Base-by-base conservation (phyloP, 371 early-diverging fungal species). In the Gilbertella persicaria region DNA sequence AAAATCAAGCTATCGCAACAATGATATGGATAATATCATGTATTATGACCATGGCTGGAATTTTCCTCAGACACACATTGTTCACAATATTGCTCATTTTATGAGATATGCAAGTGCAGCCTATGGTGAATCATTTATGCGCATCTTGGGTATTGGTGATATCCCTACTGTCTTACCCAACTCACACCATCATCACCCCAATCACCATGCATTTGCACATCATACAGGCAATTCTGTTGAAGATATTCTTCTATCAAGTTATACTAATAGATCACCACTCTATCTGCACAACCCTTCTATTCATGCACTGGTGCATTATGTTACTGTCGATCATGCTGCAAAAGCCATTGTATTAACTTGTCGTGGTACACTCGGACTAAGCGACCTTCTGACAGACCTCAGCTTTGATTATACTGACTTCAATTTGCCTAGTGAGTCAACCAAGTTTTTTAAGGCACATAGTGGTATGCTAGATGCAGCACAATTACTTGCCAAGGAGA, bases 311-410 rank as follows among this genome's bases (percentile, higher is more conserved):
- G 91, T 90, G 0, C 92, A 94, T 63, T 94, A 91, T 60, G 85
- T 95, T 14, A 82, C 83, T 7, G 80, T 94, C 4, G 95, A 95
- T 61, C 93, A 92, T 50, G 69, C 67, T 2, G 78, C 89, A 0
- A 69, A 83, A 37, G 74, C 88, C 1, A 80, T 96, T 10, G 92
- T 95, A 0, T 53, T 96, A 13, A 91, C 95, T 0, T 88, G 93
- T 47, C 88, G 97, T 1, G 97, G 97, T 7, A 96, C 97, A 1
- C 75, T 95, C 8, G 94, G 94, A 0, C 68, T 95, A 45, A 86
- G 86, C 4, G 97, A 96, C 55, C 67, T 92, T 14, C 64, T 96
- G 47, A 90, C 94, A 7, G 95, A 96, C 66, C 76, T 95, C 43
- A 87, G 90, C 9, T 92, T 92, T 53, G 83, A 83, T 29, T 93